These are phyloP conservation scores for Nakazawaea pomicola DNA, from an alignment of 805 yeast genomes.

Conservation along the genomic window DNA sequence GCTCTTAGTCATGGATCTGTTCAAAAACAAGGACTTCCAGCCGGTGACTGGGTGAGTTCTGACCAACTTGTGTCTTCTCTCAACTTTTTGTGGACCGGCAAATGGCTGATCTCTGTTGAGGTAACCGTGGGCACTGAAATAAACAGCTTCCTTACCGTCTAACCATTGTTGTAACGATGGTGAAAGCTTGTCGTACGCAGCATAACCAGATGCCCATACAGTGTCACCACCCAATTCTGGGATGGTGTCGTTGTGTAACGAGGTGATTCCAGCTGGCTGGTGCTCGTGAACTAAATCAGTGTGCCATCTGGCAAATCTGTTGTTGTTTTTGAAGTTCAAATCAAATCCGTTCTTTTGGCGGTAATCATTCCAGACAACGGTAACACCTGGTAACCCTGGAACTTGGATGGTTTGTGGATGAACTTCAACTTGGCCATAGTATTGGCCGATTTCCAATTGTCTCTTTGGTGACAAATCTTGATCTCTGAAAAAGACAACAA, in stretches of 20 bases:
- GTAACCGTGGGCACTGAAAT: constrained; percentile 34
- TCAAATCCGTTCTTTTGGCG: constrained; percentile 19
- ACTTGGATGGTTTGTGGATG: constrained; percentile 32
- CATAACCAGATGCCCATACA: constrained; percentile 51
- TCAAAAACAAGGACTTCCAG: constrained; percentile 52
- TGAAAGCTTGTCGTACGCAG: constrained; percentile 50
- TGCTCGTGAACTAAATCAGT: constrained; percentile 52
- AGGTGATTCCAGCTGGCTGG: constrained; percentile 53
- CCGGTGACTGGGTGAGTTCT: constrained; percentile 66
- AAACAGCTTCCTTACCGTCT: constrained; percentile 46
- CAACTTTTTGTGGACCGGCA: constrained; percentile 41
- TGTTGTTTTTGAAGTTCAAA: constrained; percentile 18
- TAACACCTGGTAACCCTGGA: constrained; percentile 31
- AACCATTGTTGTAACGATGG: constrained; percentile 44
- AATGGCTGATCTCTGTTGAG: constrained; percentile 38
- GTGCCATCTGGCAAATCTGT: constrained; percentile 33
- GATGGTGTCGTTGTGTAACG: constrained; percentile 45
- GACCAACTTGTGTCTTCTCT: constrained; percentile 54
- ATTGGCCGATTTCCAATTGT: constrained; percentile 39
- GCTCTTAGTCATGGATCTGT: constrained; percentile 45
- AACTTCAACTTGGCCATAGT: constrained; percentile 39
- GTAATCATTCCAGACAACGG: constrained; percentile 37
- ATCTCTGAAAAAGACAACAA: constrained; percentile 43
- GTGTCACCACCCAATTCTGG: constrained; percentile 53
- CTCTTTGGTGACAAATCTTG: constrained; percentile 39